Conservation (phyloP, 148 eudicot genomes). For the Cornus suecica region DNA sequence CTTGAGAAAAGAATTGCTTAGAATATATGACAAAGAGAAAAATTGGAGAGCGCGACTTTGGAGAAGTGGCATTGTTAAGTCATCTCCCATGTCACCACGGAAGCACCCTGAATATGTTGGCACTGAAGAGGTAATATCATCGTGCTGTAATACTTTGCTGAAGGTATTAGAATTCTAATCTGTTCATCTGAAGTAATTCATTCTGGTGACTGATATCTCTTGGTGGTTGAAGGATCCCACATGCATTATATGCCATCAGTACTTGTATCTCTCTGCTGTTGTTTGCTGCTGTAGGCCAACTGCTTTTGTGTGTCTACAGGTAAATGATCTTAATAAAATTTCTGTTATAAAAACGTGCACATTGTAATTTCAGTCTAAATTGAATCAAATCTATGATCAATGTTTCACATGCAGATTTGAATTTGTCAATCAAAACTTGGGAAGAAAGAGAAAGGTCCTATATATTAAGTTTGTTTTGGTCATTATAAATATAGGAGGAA, state of each 20-base stretch:
- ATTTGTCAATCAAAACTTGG: background rate
- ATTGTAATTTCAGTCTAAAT: background rate
- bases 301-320: constrained; percentile 90
- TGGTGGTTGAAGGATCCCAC: constrained; percentile 71
- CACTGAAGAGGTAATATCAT: constrained; percentile 77
- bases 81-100: constrained; percentile 72
- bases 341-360: background rate
- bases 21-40: constrained; percentile 73
- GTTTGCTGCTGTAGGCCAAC: constrained; percentile 85
- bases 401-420: background rate
- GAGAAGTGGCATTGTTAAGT: constrained; percentile 78
- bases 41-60: constrained; percentile 83
- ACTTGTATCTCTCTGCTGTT: constrained; percentile 90
- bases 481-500: background rate
- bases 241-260: constrained; percentile 93
- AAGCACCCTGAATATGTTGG: constrained; percentile 80
- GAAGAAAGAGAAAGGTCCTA: background rate
- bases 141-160: constrained; percentile 3
- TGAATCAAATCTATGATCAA: background rate
- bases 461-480: constrained; percentile 4
- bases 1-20: constrained; percentile 65
- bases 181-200: background rate
- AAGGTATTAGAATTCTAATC: background rate
- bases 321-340: constrained; percentile 20
- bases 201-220: constrained; percentile 13